Conservation (phyloP, 805 yeast species). For the Aciculoconidium aculeatum region DNA sequence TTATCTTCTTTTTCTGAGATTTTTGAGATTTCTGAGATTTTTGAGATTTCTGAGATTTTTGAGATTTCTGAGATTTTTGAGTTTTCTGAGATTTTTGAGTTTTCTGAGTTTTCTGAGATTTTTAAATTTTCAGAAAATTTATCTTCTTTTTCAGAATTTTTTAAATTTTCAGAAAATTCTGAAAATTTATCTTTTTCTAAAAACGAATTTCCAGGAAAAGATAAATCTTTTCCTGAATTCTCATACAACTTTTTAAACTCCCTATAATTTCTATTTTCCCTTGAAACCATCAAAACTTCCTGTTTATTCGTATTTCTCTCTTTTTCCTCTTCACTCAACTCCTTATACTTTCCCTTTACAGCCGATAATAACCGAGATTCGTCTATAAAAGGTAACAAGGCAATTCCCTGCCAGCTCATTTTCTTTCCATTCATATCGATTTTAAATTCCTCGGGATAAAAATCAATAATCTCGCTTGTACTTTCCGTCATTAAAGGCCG, state of each 20-base stretch:
- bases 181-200: too few relatives aligned
- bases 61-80: too few relatives aligned
- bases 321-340: conserved; percentile 60
- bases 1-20: conserved; percentile 16
- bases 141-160: conserved; percentile 18
- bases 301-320: conserved; percentile 65
- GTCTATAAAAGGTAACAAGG: conserved; percentile 85
- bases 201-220: too few relatives aligned
- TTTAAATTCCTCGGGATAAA: conserved; percentile 81
- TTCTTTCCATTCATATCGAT: conserved; percentile 95
- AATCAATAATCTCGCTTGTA: conserved; percentile 80
- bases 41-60: too few relatives aligned
- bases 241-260: conserved; percentile 30
- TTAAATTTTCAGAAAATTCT: too few relatives aligned
- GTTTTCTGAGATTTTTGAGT: conserved; percentile 19
- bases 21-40: too few relatives aligned
- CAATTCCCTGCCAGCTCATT: conserved; percentile 94
- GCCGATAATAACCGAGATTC: conserved; percentile 64
- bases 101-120: too few relatives aligned
- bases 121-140: too few relatives aligned
- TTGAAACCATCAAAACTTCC: conserved; percentile 66
- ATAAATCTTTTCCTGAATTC: too few relatives aligned
- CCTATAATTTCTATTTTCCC: conserved; percentile 47
- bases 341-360: conserved; percentile 59
- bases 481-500: conserved; percentile 75